Base-by-base conservation (phyloP, 2,329 filamentous ascomycete genomes). In the Aspergillus cejpii region DNA sequence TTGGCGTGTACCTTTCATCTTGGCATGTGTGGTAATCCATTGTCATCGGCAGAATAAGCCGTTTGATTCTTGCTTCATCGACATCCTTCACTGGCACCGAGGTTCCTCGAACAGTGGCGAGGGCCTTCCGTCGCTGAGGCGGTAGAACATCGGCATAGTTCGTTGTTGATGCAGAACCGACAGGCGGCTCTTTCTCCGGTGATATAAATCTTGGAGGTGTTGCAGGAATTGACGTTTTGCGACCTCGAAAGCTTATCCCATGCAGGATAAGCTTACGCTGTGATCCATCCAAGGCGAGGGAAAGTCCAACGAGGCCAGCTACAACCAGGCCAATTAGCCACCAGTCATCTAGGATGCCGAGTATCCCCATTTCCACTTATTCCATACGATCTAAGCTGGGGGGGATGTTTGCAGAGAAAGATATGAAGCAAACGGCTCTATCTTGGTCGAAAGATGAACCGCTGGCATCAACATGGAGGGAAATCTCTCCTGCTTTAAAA, bases 171-270 rank as follows among this genome's bases (percentile, higher is more conserved):
- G 49, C 44, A 23, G 56, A 48, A 40, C 62, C 61, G 11, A 55
- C 57, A 31, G 60, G 45, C 40, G 66, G 45, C 50, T 66, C 66
- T 57, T 74, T 74, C n/a, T 69, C 66, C 2, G 74, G 74, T 1
- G 75, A 77, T 7, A 78, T 52, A 1, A 75, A 78, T 40, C 71
- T 69, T 29, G 76, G 74, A 33, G 76, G 75, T n/a, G 75, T 78
- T 48, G 63, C 66, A 8, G 74, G 68, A 23, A 66, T 69, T n/a
- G 74, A 73, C n/a, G 63, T 54, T 49, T 68, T 68, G 44, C 69
- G 66, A 33, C 63, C 62, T 39, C 63, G 66, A 40, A 71, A 51
- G 17, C 56, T 57, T 4, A 76, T 47, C 43, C 67, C 62, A 43
- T 57, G 52, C 14, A 73, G 52, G 3, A 78, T 34, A 5, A 69